Percentiles rank a stretch among this genome's conserved stretches.
phyloP scores from a whole-genome alignment of 2,329 filamentous ascomycete species.

The Lachnum nothofagi region DNA sequence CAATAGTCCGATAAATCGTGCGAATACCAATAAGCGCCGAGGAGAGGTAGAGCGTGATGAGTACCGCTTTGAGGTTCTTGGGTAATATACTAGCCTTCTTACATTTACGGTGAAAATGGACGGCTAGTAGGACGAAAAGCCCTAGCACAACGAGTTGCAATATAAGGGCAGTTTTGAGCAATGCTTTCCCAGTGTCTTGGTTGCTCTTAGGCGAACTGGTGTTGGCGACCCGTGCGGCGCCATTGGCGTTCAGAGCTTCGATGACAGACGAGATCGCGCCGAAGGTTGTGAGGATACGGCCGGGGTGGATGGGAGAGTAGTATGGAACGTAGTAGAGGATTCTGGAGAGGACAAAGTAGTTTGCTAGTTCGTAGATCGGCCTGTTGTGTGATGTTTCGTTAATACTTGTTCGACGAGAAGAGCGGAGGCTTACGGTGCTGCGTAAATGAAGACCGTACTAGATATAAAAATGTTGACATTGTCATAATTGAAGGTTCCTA shows the following conservation, averaged over 20 bases:
- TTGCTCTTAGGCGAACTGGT: conserved; percentile 35
- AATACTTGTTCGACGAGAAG: not conserved
- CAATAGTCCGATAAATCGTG: conserved; percentile 54
- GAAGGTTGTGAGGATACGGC: conserved; percentile 43
- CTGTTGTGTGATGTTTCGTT: conserved; percentile 29
- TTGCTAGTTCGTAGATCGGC: conserved; percentile 55
- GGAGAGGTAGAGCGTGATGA: conserved; percentile 49
- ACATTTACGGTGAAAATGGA: conserved; percentile 45
- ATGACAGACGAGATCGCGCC: conserved; percentile 43
- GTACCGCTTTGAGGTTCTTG: conserved; percentile 25
- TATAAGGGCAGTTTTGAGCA: conserved; percentile 48
- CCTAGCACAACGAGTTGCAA: conserved; percentile 51
- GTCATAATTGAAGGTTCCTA: conserved; percentile 47
- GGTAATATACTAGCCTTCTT: conserved; percentile 31
- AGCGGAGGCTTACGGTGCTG: conserved; percentile 25
- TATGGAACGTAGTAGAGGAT: conserved; percentile 58
- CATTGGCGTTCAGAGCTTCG: conserved; percentile 45
- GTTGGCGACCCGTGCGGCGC: conserved; percentile 46
- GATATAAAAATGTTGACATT: conserved; percentile 43
- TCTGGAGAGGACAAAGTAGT: conserved; percentile 57
- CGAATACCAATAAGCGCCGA: conserved; percentile 46
- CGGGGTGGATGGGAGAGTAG: conserved; percentile 47
- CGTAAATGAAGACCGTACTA: conserved; percentile 33
- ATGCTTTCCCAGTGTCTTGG: conserved; percentile 39
- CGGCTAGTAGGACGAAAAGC: conserved; percentile 45